Evolutionary conservation across 495 filamentous ascomycete genomes (phyloP).

Genomic region (Neurospora tetrasperma): DNA sequence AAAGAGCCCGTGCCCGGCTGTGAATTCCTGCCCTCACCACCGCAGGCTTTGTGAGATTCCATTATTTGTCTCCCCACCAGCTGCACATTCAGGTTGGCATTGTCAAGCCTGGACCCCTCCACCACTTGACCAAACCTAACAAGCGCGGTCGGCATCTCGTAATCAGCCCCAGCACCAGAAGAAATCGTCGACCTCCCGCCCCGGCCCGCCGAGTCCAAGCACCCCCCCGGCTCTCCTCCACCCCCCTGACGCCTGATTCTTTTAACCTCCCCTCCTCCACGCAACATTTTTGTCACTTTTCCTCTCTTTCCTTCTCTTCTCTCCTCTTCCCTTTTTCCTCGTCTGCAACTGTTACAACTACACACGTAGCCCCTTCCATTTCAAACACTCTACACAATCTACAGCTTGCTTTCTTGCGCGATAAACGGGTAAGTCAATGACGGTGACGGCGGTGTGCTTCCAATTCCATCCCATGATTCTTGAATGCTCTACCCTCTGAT

Average conservation of each 20-base stretch:
- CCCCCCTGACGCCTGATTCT: not conserved
- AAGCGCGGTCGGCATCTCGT: not conserved
- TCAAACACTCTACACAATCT: not conserved
- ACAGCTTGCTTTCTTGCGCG: not conserved
- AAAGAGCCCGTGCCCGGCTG: not conserved
- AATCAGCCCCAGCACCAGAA: not conserved
- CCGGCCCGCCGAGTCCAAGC: not conserved
- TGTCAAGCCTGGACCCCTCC: not conserved
- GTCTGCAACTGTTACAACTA: not conserved
- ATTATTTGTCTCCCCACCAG: not conserved
- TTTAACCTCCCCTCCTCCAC: slow-evolving; percentile 1
- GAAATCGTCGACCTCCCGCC: not conserved
- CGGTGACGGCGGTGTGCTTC: not conserved
- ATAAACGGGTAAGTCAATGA: slow-evolving; percentile 1
- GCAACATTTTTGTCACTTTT: not conserved
- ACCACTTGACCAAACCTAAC: not conserved
- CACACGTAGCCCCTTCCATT: not conserved
- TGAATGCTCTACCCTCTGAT: not conserved
- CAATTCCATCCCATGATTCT: not conserved
- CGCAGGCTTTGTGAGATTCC: not conserved
- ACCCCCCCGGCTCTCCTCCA: not conserved
- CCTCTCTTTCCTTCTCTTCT: not conserved
- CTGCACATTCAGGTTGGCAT: not conserved
- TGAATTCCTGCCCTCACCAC: not conserved
- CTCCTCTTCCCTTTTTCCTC: not conserved